phyloP scores from a whole-genome alignment of 2,329 filamentous ascomycete species.

The Raffaelea albimanens region DNA sequence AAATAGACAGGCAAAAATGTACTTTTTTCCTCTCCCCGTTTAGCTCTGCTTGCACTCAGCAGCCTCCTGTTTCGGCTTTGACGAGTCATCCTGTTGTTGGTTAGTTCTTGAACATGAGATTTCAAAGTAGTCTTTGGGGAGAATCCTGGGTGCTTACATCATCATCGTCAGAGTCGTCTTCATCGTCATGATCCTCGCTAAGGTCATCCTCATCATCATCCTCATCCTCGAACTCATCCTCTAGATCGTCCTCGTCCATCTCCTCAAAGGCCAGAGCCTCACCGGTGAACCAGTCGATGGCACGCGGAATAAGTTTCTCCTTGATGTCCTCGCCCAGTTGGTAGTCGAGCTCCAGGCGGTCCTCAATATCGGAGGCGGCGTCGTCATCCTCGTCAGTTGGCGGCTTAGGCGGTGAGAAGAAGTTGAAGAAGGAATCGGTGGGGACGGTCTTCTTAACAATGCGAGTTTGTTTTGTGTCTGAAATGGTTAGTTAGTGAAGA shows the following conservation, averaged over 20 bases:
- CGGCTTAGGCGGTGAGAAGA: constrained; percentile 91
- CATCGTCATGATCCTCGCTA: constrained; percentile 76
- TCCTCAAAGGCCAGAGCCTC: constrained; percentile 97
- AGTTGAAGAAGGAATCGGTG: constrained; percentile 98
- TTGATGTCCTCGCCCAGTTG: constrained; percentile 99
- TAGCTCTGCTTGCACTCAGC: constrained; percentile 96
- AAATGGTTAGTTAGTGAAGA: background rate
- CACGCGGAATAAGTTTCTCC: constrained; percentile 97
- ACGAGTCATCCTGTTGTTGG: constrained; percentile 62
- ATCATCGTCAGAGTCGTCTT: constrained; percentile 64
- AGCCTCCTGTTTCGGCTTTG: constrained; percentile 88
- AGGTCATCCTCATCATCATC: constrained; percentile 88
- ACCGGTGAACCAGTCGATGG: constrained; percentile 98
- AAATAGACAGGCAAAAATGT: background rate
- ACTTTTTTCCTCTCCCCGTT: constrained; percentile 15
- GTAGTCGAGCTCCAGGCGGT: constrained; percentile 95
- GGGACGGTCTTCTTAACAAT: constrained; percentile 99
- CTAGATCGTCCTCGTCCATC: constrained; percentile 71
- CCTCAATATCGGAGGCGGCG: constrained; percentile 84
- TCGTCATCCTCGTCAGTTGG: constrained; percentile 66
- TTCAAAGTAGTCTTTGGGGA: no score
- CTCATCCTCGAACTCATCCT: constrained; percentile 78
- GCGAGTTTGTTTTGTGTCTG: constrained; percentile 97
- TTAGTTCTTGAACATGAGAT: no score
- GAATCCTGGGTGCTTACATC: no score